Evolutionary conservation across 148 eudicot genomes (phyloP), one percentile per base, ranked within the genome.

Genomic region (Dianthus caryophyllus): DNA sequence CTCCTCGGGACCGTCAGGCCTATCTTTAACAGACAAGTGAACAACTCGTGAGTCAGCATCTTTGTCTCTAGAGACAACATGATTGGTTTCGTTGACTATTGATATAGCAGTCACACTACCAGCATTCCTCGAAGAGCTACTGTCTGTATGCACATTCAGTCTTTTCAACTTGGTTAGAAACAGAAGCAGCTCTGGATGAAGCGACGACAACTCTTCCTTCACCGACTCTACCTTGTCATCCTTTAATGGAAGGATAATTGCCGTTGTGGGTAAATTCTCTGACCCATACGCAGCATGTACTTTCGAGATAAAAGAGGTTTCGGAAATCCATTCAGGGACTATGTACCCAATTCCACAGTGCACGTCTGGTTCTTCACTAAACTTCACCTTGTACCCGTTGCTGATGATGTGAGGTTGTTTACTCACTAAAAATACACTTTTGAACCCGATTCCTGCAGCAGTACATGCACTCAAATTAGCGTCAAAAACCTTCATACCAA

Each of bases 381-480:
- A 84, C 38, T 70, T 74, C 12, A 84, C 76, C 44, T 73, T 80
- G 64, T 75, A 80, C 4, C 84, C 87, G 57, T 78, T 78, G 74
- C 83, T 81, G 20, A 77, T 66, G 10, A 81, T 75, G 71, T 81
- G 69, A 67, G 82, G 81, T 31, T 61, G 68, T 25, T 73, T 54
- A 54, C 73, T 75, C 33, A 83, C 74, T 27, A 78, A 61, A 31
- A 83, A 83, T 17, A 80, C 87, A 64, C 80, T 80, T 58, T 78
- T 80, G 63, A 81, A 81, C 53, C 84, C 87, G 51, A 78, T 84
- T 48, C 84, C 82, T 78, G 63, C 58, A n/a, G n/a, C n/a, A 63
- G 38, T 10, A 3, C 9, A 30, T 60, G 25, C 24, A 60, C 46
- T 0, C 15, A 33, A 9, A 60, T 36, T 59, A 36, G 44, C 17